phyloP scores from a whole-genome alignment of 2,329 filamentous ascomycete genomes.

The Talaromyces sp. region DNA sequence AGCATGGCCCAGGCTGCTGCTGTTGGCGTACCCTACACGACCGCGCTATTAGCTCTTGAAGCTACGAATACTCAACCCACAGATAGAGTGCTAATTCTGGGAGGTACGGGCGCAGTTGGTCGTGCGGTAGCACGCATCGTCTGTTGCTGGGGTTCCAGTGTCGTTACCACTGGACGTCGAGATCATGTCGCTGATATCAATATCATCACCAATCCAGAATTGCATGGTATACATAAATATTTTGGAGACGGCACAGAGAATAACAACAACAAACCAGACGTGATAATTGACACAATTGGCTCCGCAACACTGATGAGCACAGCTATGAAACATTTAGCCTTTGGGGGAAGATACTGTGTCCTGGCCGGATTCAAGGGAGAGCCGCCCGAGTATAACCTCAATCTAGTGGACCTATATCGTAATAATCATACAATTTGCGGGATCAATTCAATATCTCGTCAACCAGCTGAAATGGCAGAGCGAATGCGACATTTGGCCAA shows the following conservation, averaged over 20 bases:
- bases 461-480: not conserved
- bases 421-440: not conserved
- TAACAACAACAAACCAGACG: too few relatives aligned
- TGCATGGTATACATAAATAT: conserved; percentile 5
- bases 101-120: conserved; percentile 26
- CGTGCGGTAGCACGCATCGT: conserved; percentile 23
- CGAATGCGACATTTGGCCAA: not conserved
- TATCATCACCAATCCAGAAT: not conserved
- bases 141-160: conserved; percentile 21
- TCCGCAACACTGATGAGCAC: conserved; percentile 22
- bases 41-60: conserved; percentile 21
- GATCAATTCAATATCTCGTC: not conserved
- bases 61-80: conserved; percentile 19
- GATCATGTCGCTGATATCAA: conserved; percentile 21
- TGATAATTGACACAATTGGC: conserved; percentile 27
- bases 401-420: not conserved
- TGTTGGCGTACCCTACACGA: conserved; percentile 26
- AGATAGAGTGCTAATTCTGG: conserved; percentile 27
- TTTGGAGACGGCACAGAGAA: conserved; percentile 17
- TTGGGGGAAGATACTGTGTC: conserved; percentile 22
- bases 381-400: not conserved
- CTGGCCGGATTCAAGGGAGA: conserved; percentile 22
- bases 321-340: conserved; percentile 21
- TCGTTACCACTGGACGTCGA: conserved; percentile 23
- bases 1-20: conserved; percentile 24